Base-by-base conservation (phyloP, 768 basidiomycete genomes). In the Myochromella boudieri region DNA sequence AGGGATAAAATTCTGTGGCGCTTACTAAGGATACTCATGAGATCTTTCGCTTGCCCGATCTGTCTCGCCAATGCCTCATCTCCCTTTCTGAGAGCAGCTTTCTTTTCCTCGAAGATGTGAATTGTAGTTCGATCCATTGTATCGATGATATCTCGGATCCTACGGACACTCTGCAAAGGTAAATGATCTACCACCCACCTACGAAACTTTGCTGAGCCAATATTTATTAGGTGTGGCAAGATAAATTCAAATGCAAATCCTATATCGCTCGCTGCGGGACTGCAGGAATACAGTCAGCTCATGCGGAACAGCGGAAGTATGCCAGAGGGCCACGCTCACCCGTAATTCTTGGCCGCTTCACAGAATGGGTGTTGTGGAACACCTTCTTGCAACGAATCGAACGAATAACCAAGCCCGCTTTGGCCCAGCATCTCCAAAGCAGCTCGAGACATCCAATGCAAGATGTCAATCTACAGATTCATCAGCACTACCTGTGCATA, bases 141-240 rank as follows among this genome's bases (percentile, higher is more conserved):
- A 22, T 70, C 68, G 9, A 65, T 48, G 18, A 68, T 63, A 18
- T 56, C 37, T 15, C 60, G 52, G 10, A 63, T 44, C 17, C 48
- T 47, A 15, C 60, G 62, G n/a, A 68, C 34, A 11, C 47, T 46
- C 24, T 54, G 40, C 49, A 52, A 60, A 14, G 36, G 69, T 11
- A 65, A 24, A 12, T 52, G 44, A 14, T 64, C 56, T 6, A 68
- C 55, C 0, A 70, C 21, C 39, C 56, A 63, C 15, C 65, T 59
- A 2, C 68, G 65, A 42, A 73, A 61, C 32, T 48, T 43, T 1
- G 69, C 55, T 0, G 66, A 17, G 1, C 71, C 68, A 3, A 73
- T 49, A n/a, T 61, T 59, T 4, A 61, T 50, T 3, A 63, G 37
- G 25, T 51, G 42, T 0, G 67, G 68, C 3, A 68, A 38, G 36